These are phyloP conservation scores for Ogataea ganodermae DNA, from an alignment of 805 yeast species.

Conservation along the genomic window DNA sequence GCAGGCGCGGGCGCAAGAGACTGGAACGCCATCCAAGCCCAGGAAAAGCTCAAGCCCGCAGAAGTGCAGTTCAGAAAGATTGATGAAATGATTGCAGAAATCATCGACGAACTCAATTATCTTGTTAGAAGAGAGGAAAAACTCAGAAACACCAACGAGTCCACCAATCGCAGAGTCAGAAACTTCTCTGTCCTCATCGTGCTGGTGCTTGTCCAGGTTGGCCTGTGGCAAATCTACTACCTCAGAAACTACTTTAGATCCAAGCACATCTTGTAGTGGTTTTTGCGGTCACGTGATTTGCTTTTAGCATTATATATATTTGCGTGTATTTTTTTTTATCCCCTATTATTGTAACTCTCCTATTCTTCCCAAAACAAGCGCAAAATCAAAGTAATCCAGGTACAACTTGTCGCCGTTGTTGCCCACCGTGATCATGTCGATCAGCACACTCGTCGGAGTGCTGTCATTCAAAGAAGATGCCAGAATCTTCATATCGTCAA, in stretches of 20 bases:
- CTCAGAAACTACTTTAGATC: conserved; percentile 90
- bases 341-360: conserved; percentile 38
- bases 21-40: conserved; percentile 93
- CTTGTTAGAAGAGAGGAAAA: conserved; percentile 86
- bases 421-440: conserved; percentile 50
- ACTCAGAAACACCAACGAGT: conserved; percentile 95
- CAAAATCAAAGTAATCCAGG: conserved; percentile 48
- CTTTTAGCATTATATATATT: conserved; percentile 7
- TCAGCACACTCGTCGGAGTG: conserved; percentile 36
- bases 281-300: not conserved
- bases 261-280: conserved; percentile 65
- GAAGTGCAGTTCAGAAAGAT: conserved; percentile 88
- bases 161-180: conserved; percentile 90
- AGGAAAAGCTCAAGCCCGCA: conserved; percentile 88
- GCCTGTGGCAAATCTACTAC: conserved; percentile 91
- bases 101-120: conserved; percentile 76
- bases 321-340: not conserved
- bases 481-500: conserved; percentile 40
- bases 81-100: conserved; percentile 83
- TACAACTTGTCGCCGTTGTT: conserved; percentile 39
- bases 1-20: conserved; percentile 97
- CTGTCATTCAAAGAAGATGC: conserved; percentile 31
- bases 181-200: conserved; percentile 77
- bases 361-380: conserved; percentile 48
- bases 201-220: conserved; percentile 70